Conservation (phyloP, 75 land plant genomes). For the Chamaecyparis obtusa region DNA sequence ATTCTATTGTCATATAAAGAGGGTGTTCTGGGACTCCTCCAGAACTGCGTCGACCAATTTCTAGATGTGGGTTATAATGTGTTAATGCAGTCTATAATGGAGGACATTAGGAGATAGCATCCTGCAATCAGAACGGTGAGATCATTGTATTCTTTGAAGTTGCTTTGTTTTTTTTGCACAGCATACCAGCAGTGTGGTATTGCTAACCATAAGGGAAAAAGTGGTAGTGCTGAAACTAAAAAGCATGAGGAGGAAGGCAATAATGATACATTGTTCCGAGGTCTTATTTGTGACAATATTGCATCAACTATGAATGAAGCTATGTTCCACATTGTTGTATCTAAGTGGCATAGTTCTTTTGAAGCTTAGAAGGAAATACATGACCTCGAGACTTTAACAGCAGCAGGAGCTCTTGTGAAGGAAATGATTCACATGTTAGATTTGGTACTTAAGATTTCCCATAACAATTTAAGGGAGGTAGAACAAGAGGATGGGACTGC, state of each 20-base stretch:
- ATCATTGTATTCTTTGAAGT: constrained; percentile 69
- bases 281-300: constrained; percentile 76
- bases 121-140: constrained; percentile 60
- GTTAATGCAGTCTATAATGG: constrained; percentile 82
- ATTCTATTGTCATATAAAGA: constrained; percentile 32
- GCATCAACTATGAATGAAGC: constrained; percentile 85
- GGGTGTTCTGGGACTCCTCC: constrained; percentile 47
- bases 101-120: constrained; percentile 81
- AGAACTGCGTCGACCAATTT: constrained; percentile 66
- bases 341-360: constrained; percentile 72
- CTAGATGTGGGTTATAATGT: constrained; percentile 78
- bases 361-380: constrained; percentile 70
- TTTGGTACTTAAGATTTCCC: constrained; percentile 63
- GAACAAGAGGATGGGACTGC: constrained; percentile 74
- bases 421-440: constrained; percentile 89
- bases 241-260: constrained; percentile 10
- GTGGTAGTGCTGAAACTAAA: constrained; percentile 14
- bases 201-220: constrained; percentile 22
- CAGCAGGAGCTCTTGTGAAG: constrained; percentile 79
- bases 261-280: constrained; percentile 32
- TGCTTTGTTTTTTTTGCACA: constrained; percentile 68
- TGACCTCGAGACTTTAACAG: constrained; percentile 65
- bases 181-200: constrained; percentile 67
- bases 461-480: constrained; percentile 23
- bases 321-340: constrained; percentile 72